Percentiles rank a stretch among this genome's conserved stretches.
These are phyloP conservation scores for Globisporangium echinulatum DNA, from an alignment of 352 stramenopile genomes.

Conservation along the genomic window DNA sequence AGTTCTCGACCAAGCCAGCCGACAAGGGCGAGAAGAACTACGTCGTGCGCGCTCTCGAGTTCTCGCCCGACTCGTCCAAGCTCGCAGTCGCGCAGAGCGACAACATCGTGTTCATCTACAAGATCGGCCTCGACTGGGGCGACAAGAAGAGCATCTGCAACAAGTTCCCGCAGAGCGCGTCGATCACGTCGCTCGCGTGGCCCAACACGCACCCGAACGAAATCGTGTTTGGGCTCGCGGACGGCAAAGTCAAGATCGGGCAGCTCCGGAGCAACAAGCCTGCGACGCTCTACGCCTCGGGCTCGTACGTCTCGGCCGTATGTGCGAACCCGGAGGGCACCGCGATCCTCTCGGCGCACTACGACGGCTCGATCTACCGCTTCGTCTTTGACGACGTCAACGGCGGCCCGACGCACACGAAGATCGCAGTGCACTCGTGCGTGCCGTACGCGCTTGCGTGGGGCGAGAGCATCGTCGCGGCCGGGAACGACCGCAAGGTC, in stretches of 20 bases:
- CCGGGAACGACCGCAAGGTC: constrained; percentile 88
- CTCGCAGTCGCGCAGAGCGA: constrained; percentile 94
- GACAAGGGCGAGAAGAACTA: constrained; percentile 95
- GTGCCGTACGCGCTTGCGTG: constrained; percentile 89
- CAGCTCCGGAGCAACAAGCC: constrained; percentile 92
- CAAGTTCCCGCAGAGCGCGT: constrained; percentile 86
- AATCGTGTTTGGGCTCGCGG: constrained; percentile 91
- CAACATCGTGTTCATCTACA: constrained; percentile 97
- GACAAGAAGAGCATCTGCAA: constrained; percentile 97
- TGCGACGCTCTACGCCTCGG: constrained; percentile 83
- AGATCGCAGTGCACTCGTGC: constrained; percentile 85
- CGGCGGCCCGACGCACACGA: constrained; percentile 72
- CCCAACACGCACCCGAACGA: constrained; percentile 88
- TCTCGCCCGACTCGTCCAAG: constrained; percentile 91
- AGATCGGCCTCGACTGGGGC: constrained; percentile 90
- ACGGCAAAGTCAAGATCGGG: constrained; percentile 92
- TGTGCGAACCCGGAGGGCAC: constrained; percentile 84
- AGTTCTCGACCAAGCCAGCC: constrained; percentile 94
- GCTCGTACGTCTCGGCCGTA: constrained; percentile 80
- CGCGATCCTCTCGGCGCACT: constrained; percentile 86
- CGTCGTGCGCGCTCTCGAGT: constrained; percentile 87
- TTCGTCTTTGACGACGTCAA: constrained; percentile 89
- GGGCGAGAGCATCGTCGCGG: constrained; percentile 87
- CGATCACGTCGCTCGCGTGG: constrained; percentile 89
- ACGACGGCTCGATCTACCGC: constrained; percentile 90